Evolutionary conservation across 345 rosid species (phyloP), one percentile per base, ranked within the genome.

Genomic region (Populus tremula): DNA sequence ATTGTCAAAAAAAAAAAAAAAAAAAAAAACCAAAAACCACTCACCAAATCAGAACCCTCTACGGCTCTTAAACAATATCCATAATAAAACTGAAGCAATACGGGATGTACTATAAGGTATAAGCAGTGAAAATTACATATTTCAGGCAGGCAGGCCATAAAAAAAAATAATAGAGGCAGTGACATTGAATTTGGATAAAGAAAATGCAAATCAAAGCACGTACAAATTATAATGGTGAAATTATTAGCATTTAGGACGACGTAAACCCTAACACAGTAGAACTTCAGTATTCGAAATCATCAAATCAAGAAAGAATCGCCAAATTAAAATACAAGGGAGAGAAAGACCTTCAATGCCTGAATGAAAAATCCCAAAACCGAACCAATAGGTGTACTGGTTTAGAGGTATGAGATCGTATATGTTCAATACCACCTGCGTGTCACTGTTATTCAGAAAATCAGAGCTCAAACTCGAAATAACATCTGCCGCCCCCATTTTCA

Each of bases 301-400:
- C 14, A 69, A 67, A 43, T 2, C 25, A 49, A 61, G 43, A 47
- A 13, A 69, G 59, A 39, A 39, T 35, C 36, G 41, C 8, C 36
- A 59, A 25, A 53, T 2, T 29, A 66, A 62, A 20, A 13, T 35
- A 69, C 1, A 59, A 8, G 45, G 49, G 6, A 36, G 1, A 61
- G 8, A 36, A 0, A 16, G 53, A 93, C 99, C 98, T 93, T 95
- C 88, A 84, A 95, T 84, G 80, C 96, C 99, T 25, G 99, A 93
- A 88, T 93, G 99, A 78, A 89, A 95, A 29, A 95, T 89, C 39
- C 99, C 99, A 33, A 93, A 88, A 64, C 99, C 98, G 74, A 93
- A 79, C 98, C 97, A 95, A 80, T 84, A 85, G 72, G 89, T 89
- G 78, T 95, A 95, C 73, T 80, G 82, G 82, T 95, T 95, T 82